phyloP scores from a whole-genome alignment of 768 basidiomycete species.

The Tephrocybe sp. region DNA sequence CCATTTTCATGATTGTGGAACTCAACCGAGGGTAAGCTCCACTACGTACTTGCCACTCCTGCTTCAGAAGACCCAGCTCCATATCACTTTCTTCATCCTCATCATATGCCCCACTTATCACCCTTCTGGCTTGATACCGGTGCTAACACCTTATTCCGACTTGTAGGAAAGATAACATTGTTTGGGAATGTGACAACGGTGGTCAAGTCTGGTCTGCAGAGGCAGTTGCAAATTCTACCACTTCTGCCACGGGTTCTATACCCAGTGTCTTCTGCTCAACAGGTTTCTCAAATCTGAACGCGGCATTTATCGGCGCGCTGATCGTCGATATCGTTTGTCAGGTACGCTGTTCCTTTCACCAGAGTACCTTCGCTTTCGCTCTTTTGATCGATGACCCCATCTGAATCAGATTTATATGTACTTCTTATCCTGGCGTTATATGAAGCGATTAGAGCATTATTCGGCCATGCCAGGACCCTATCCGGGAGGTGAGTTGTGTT shows the following conservation, averaged over 20 bases:
- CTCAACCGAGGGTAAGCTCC: slow-evolving; percentile 62
- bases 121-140: slow-evolving; percentile 5
- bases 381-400: slow-evolving; percentile 20
- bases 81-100: neutral
- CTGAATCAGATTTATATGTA: slow-evolving; percentile 65
- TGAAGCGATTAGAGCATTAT: slow-evolving; percentile 68
- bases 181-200: slow-evolving; percentile 73
- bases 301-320: slow-evolving; percentile 62
- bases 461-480: slow-evolving; percentile 59
- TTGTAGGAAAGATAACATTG: slow-evolving; percentile 60
- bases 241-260: slow-evolving; percentile 33
- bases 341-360: slow-evolving; percentile 37
- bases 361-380: slow-evolving; percentile 9
- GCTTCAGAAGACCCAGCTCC: slow-evolving; percentile 4
- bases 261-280: slow-evolving; percentile 55
- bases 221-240: slow-evolving; percentile 34
- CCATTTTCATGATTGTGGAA: slow-evolving; percentile 71
- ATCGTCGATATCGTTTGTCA: slow-evolving; percentile 66
- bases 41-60: slow-evolving; percentile 8
- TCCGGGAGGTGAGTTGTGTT: slow-evolving; percentile 49
- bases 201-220: slow-evolving; percentile 58
- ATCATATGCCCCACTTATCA: too few relatives aligned
- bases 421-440: slow-evolving; percentile 74
- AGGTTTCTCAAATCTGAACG: slow-evolving; percentile 59
- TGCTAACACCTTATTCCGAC: slow-evolving; percentile 17